phyloP scores from a whole-genome alignment of 805 yeast genomes.

The Nakazawaea ambrosiae region DNA sequence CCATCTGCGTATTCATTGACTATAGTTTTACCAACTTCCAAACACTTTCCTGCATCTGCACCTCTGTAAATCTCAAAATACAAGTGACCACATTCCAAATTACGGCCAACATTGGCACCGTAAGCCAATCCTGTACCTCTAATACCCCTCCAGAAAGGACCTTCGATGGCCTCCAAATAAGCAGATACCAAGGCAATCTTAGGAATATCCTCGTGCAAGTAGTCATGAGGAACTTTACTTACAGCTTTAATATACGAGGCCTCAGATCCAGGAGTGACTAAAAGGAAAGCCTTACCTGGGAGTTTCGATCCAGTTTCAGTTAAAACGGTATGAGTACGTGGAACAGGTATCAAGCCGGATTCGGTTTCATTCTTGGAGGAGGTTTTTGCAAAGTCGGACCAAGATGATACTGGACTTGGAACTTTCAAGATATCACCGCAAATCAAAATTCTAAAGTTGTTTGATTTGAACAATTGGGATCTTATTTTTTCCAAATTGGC shows the following conservation, averaged over 20 bases:
- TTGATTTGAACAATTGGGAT: slow-evolving; percentile 41
- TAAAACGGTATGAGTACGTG: slow-evolving; percentile 45
- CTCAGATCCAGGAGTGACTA: slow-evolving; percentile 79
- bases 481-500: slow-evolving; percentile 46
- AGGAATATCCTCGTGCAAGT: slow-evolving; percentile 52
- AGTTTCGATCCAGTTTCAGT: slow-evolving; percentile 52
- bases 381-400: slow-evolving; percentile 35
- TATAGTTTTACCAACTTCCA: slow-evolving; percentile 53
- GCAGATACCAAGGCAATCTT: slow-evolving; percentile 69
- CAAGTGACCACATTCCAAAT: slow-evolving; percentile 61
- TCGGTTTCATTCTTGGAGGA: neutral
- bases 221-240: slow-evolving; percentile 53
- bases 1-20: slow-evolving; percentile 58
- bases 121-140: slow-evolving; percentile 94
- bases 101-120: slow-evolving; percentile 62
- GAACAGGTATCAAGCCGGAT: slow-evolving; percentile 26
- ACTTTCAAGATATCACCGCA: slow-evolving; percentile 59
- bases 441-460: slow-evolving; percentile 61
- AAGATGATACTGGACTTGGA: slow-evolving; percentile 47
- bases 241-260: slow-evolving; percentile 61
- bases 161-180: slow-evolving; percentile 81
- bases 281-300: slow-evolving; percentile 47
- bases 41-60: slow-evolving; percentile 66
- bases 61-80: slow-evolving; percentile 72
- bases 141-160: slow-evolving; percentile 95